These are phyloP conservation scores for Boletus reticulatus DNA, from an alignment of 768 basidiomycete genomes.

Conservation along the genomic window DNA sequence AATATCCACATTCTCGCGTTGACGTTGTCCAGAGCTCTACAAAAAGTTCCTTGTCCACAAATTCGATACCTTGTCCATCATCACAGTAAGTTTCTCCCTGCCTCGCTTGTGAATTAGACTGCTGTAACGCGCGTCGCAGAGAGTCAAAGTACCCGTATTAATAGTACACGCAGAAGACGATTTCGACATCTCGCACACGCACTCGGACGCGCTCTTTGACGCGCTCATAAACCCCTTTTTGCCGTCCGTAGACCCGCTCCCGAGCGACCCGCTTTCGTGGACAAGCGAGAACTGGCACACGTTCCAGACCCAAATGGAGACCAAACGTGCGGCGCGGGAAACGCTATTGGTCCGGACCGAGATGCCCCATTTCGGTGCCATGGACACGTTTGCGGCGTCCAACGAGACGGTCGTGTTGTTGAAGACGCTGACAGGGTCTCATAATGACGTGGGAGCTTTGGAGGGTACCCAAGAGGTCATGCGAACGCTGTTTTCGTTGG, in stretches of 20 bases:
- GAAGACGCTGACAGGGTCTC: constrained; percentile 56
- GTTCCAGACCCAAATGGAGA: constrained; percentile 38
- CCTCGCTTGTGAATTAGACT: not conserved
- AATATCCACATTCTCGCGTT: not conserved
- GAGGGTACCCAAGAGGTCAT: constrained; percentile 73
- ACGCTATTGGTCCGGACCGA: constrained; percentile 44
- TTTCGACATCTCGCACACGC: constrained; percentile 66
- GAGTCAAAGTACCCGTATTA: constrained; percentile 64
- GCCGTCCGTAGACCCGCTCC: constrained; percentile 45
- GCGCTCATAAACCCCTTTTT: constrained; percentile 62
- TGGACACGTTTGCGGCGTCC: constrained; percentile 50
- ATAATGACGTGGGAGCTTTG: constrained; percentile 54
- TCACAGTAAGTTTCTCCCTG: constrained; percentile 46
- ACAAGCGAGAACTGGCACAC: constrained; percentile 44
- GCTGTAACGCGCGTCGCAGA: constrained; percentile 36
- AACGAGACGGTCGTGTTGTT: constrained; percentile 53
- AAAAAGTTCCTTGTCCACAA: constrained; percentile 51
- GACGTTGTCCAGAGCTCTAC: constrained; percentile 44
- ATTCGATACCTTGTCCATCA: constrained; percentile 62
- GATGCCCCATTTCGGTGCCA: constrained; percentile 47
- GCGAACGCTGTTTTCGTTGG: constrained; percentile 26
- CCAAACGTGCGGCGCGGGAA: constrained; percentile 41
- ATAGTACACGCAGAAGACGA: constrained; percentile 78
- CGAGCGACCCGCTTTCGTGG: constrained; percentile 25
- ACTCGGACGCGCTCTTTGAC: constrained; percentile 68